Base-by-base conservation (phyloP, 192 early-diverging fungal genomes). In the Kappamyces sp. region DNA sequence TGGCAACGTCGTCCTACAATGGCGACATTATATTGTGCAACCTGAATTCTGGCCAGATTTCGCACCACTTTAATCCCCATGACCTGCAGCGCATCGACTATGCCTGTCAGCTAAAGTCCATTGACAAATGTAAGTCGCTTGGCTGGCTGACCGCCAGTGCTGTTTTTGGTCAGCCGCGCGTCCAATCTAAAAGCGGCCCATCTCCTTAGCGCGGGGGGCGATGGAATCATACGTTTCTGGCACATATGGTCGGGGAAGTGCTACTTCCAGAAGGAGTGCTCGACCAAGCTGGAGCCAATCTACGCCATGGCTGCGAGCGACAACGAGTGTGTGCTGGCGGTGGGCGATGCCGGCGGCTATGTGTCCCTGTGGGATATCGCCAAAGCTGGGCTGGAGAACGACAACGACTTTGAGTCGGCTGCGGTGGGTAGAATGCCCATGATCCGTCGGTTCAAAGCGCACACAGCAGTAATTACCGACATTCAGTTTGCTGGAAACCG, bases 221-320 rank as follows among this genome's bases (percentile, higher is more conserved):
- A 80, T 47, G 78, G 78, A 29, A 45, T 71, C 8, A 49, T 80
- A 29, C 73, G 78, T 34, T 76, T 63, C 57, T 80, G 78, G 78
- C 63, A 74, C 38, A 66, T 68, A 3, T 22, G 32, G 31, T 39
- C 66, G 34, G 60, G 60, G 9, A 39, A 70, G n/a, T n/a, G 30
- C 52, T 80, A 2, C 35, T 63, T 14, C 64, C 55, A 42, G 68
- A 68, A 62, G 57, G 69, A 75, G 22, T 63, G 69, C 37, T 66
- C 71, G 4, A 57, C 51, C 33, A 62, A 52, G 2, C 35, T 46
- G 4, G 65, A 73, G 36, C 67, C 61, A 29, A 61, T 69, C 39
- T 69, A 45, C 47, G 57, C 63, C 32, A 71, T 76, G 64, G 7
- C 39, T 35, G 57, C 64, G 22, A 72, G 76, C 47, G 14, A 48